phyloP scores from a whole-genome alignment of 768 basidiomycete genomes.

The Agrocybe praecox region DNA sequence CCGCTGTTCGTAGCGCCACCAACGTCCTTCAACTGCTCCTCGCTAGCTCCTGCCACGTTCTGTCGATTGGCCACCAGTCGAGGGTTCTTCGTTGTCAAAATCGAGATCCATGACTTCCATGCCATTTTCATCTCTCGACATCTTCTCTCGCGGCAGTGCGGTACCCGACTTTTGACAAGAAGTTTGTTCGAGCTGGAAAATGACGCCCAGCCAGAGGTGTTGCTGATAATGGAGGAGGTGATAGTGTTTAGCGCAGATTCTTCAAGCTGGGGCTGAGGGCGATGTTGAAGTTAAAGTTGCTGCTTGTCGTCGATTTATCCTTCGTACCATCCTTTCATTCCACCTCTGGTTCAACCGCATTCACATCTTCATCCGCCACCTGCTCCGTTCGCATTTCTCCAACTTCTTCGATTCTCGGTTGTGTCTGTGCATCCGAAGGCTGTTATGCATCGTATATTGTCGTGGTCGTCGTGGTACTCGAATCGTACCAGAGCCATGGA shows the following conservation, averaged over 20 bases:
- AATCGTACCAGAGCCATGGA: slow-evolving; percentile 66
- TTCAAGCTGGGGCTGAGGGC: not conserved
- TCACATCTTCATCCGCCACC: not conserved
- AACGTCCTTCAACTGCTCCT: not conserved
- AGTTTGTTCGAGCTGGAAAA: slow-evolving; percentile 48
- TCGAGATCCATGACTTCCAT: too few relatives aligned
- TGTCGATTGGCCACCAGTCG: too few relatives aligned
- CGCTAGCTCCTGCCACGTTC: slow-evolving; percentile 13
- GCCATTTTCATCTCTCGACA: slow-evolving; percentile 49
- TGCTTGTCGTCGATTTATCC: not conserved
- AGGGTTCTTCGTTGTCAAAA: too few relatives aligned
- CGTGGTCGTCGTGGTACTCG: slow-evolving; percentile 20
- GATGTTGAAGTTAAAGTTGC: not conserved
- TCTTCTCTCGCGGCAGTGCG: slow-evolving; percentile 16
- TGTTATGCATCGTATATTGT: too few relatives aligned
- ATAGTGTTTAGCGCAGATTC: too few relatives aligned
- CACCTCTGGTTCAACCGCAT: too few relatives aligned
- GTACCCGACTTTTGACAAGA: slow-evolving; percentile 51
- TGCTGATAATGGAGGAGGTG: too few relatives aligned
- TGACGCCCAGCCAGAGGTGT: too few relatives aligned
- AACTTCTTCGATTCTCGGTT: slow-evolving; percentile 3
- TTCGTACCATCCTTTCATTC: not conserved
- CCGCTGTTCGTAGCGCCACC: not conserved
- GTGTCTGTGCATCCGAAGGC: slow-evolving; percentile 12
- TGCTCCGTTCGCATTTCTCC: not conserved